A percentile compares a stretch with the other conserved stretches of the same genome.
Evolutionary conservation across 2,329 filamentous ascomycete species (phyloP).

Genomic region (Cordyceps cicadae): DNA sequence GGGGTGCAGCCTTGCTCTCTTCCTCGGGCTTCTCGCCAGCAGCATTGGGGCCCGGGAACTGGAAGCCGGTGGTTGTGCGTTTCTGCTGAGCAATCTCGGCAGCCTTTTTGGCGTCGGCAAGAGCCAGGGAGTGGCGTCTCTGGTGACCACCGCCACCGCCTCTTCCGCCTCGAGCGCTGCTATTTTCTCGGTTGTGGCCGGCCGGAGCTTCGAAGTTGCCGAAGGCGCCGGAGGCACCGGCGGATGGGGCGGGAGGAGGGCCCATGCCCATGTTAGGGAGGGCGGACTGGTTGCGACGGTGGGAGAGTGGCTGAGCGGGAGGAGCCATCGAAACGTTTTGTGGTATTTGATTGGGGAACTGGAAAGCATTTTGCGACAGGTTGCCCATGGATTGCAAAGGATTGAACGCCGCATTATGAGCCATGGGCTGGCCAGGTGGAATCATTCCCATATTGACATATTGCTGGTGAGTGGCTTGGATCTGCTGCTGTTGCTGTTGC

Average conservation of each 20-base stretch:
- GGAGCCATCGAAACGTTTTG: constrained; percentile 67
- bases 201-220: constrained; percentile 65
- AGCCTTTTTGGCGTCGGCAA: constrained; percentile 95
- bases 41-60: constrained; percentile 75
- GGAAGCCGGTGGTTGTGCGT: constrained; percentile 85
- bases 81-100: constrained; percentile 96
- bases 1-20: constrained; percentile 30
- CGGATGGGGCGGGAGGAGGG: constrained; percentile 82
- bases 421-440: constrained; percentile 68
- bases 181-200: constrained; percentile 57
- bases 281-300: constrained; percentile 97
- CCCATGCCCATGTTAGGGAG: constrained; percentile 88
- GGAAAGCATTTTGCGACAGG: constrained; percentile 74
- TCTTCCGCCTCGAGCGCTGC: constrained; percentile 29
- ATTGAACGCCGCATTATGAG: constrained; percentile 62
- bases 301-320: constrained; percentile 70
- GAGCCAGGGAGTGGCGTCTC: constrained; percentile 84
- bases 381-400: constrained; percentile 74
- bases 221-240: constrained; percentile 76
- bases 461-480: constrained; percentile 92
- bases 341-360: constrained; percentile 73
- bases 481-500: constrained; percentile 96
- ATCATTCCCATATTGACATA: constrained; percentile 98
- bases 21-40: constrained; percentile 53
- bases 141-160: constrained; percentile 68